Base-by-base conservation (phyloP, 768 basidiomycete species). In the Pulveroboletus sp. region DNA sequence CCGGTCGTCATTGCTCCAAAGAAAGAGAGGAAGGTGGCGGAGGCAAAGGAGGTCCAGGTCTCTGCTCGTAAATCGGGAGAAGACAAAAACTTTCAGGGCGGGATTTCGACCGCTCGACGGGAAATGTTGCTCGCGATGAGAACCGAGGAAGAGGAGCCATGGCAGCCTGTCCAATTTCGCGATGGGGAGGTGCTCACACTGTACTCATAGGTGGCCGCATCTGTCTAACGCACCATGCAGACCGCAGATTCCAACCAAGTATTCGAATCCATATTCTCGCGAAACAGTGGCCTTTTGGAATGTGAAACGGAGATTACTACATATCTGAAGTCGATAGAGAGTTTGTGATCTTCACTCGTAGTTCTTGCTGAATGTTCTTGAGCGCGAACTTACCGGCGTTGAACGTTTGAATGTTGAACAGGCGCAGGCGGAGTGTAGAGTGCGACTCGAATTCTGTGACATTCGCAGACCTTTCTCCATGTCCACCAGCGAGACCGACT, bases 71-170 rank as follows among this genome's bases (percentile, higher is more conserved):
- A 83, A 69, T 64, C 73, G 8, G 70, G 65, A 8, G 86, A 88
- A 43, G 86, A 88, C 49, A 82, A 82, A 54, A 64, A 67, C n/a
- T 60, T 76, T 31, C 78, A 79, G 57, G 85, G 86, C 9, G 83
- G 86, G 0, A 67, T 91, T 46, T 87, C 89, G 39, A 65, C 76
- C 6, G 80, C 81, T 9, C 75, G 89, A 43, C 76, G 87, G 59
- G 89, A 93, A 56, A 89, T 93, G 78, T 66, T 93, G 21, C 75
- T 78, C 42, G 72, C 77, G n/a, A 81, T 90, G 35, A 78, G 86
- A 27, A 71, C 71, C 3, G 89, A 92, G 61, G 86, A 89, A 59
- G 89, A 90, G 46, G 89, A 89, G 61, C 69, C 68, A 46, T 93
- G 89, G 89, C 71, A 82, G 58, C 72, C 80, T 40, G 71, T 89